Conservation (phyloP, 805 yeast genomes). For the Lipomyces sp. region DNA sequence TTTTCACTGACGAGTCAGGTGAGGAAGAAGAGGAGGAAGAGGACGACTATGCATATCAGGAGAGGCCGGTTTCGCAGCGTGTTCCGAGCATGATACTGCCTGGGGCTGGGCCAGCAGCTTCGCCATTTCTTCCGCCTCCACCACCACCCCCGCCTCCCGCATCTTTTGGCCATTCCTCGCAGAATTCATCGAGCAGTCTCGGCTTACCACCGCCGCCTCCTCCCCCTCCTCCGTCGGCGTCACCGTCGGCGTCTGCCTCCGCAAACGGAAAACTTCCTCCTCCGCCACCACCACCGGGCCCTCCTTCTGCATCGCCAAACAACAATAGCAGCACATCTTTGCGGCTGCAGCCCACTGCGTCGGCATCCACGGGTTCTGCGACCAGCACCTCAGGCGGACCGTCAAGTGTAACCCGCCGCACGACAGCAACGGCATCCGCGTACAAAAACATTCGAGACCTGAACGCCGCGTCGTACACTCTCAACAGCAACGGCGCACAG, state of each 20-base stretch:
- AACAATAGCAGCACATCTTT: not conserved
- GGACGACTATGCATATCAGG: not conserved
- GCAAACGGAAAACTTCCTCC: constrained; percentile 29
- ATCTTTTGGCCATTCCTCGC: not conserved
- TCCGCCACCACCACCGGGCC: constrained; percentile 33
- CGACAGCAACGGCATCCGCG: constrained; percentile 14
- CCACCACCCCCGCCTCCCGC: constrained; percentile 34
- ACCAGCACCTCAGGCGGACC: constrained; percentile 12
- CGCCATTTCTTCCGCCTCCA: constrained; percentile 37
- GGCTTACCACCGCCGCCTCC: constrained; percentile 14
- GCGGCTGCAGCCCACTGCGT: not conserved
- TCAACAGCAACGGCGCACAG: constrained; percentile 34
- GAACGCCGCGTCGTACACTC: constrained; percentile 64
- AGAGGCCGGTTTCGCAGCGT: constrained; percentile 3
- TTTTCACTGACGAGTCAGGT: constrained; percentile 15
- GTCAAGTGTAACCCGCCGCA: not conserved
- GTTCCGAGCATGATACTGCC: constrained; percentile 10
- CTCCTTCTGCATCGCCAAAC: constrained; percentile 11
- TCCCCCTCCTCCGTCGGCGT: constrained; percentile 17
- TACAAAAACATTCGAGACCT: constrained; percentile 52
- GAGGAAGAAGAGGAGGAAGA: constrained; percentile 6
- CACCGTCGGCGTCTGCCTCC: no score
- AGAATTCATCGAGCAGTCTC: not conserved
- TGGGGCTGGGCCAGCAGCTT: constrained; percentile 33
- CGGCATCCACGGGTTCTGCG: constrained; percentile 4